Percentiles rank a stretch among this genome's conserved stretches.
phyloP scores from a whole-genome alignment of 2,329 filamentous ascomycete species.

The Botrytis hyacinthi region DNA sequence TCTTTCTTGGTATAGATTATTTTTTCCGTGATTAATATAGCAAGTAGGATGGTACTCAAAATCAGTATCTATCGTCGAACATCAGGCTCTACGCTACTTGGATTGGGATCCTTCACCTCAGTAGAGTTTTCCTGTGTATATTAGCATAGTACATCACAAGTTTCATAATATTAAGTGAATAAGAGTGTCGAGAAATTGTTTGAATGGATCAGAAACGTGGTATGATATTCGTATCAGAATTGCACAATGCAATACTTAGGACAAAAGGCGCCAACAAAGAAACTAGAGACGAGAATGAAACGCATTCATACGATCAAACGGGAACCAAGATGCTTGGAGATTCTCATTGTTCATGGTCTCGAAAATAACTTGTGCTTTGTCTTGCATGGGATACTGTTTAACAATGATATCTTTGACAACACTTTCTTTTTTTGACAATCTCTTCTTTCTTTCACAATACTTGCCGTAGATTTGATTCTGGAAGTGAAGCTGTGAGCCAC shows the following conservation, averaged over 20 bases:
- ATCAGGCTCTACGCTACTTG: neutral
- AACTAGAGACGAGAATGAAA: neutral
- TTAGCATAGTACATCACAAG: neutral
- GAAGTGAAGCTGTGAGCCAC: too few species aligned
- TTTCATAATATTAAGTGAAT: neutral
- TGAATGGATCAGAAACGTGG: neutral
- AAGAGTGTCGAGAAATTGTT: neutral
- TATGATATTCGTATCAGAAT: neutral
- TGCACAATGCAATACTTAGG: neutral
- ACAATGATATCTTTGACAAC: too few species aligned
- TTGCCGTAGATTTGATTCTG: too few species aligned
- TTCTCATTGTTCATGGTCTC: too few species aligned
- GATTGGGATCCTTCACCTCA: fast-evolving
- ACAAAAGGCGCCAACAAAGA: neutral
- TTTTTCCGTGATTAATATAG: neutral
- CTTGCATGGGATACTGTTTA: too few species aligned
- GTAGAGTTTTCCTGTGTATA: neutral
- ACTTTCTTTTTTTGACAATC: too few species aligned
- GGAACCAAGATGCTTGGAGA: neutral
- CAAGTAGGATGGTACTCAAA: neutral
- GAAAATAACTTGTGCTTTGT: too few species aligned
- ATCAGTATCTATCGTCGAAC: neutral
- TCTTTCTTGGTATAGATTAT: neutral
- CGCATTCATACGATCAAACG: neutral
- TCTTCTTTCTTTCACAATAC: too few species aligned